Evolutionary conservation across 2,329 filamentous ascomycete genomes (phyloP).

Genomic region (Boeremia lycopersici): DNA sequence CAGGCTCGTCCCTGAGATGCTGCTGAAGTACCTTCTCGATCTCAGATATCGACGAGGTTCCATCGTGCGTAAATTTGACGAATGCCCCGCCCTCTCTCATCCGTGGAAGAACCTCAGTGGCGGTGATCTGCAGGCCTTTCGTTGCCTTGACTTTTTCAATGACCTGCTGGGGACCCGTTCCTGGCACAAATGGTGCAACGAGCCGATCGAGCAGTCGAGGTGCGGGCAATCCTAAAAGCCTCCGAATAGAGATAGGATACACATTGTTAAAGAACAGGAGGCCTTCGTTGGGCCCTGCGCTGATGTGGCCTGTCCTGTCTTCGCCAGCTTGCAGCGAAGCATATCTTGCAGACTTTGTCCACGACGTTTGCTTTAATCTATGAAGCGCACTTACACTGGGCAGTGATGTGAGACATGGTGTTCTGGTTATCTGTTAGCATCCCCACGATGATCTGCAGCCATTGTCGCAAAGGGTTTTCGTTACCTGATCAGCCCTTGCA

Average conservation of each 20-base stretch:
- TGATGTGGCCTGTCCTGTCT: slow-evolving; percentile 80
- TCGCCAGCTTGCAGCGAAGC: slow-evolving; percentile 57
- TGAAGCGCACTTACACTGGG: not conserved
- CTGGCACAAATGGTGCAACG: slow-evolving; percentile 57
- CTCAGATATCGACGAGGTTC: slow-evolving; percentile 54
- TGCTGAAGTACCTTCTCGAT: slow-evolving; percentile 67
- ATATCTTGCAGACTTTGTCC: slow-evolving; percentile 26
- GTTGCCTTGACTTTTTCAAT: slow-evolving; percentile 65
- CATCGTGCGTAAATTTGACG: slow-evolving; percentile 76
- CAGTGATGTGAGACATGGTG: slow-evolving; percentile 9
- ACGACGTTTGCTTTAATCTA: slow-evolving; percentile 8
- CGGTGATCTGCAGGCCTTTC: slow-evolving; percentile 65
- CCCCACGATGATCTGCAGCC: slow-evolving; percentile 29
- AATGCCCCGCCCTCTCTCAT: slow-evolving; percentile 93
- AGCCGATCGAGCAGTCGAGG: slow-evolving; percentile 59
- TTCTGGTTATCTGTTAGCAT: slow-evolving; percentile 30
- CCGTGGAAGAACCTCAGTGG: slow-evolving; percentile 81
- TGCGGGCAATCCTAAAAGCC: slow-evolving; percentile 62
- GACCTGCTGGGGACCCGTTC: slow-evolving; percentile 62
- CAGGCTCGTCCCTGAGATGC: slow-evolving; percentile 70
- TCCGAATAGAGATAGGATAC: slow-evolving; percentile 78
- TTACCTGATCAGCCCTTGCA: slow-evolving; percentile 33
- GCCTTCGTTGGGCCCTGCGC: slow-evolving; percentile 74
- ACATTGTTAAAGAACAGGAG: slow-evolving; percentile 92
- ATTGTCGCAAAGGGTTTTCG: slow-evolving; percentile 20